Evolutionary conservation across 345 rosid species (phyloP), one percentile per base, ranked within the genome.

Genomic region (Reutealis trisperma): DNA sequence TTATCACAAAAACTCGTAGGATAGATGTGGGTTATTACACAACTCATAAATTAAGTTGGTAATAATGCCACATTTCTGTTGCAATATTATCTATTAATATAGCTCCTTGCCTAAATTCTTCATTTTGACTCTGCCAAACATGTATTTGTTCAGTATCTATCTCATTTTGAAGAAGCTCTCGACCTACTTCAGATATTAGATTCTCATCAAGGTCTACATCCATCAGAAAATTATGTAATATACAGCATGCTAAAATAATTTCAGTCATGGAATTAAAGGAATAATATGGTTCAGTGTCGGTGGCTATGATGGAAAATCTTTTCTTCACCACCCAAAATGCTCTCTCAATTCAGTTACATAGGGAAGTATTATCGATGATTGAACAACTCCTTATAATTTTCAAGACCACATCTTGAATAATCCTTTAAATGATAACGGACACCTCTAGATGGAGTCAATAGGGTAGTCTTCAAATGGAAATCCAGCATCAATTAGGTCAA

Each of bases 391-490:
- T 37, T 66, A 5, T n/a, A 51, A 66, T 66, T 66, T 13, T 66
- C 11, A 37, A 27, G 70, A 16, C 51, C 70, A 37, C 27, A 27
- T 18, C 24, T 37, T 37, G 49, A 66, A 19, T 66, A 66, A 8
- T 66, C 52, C 37, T 66, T 66, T 51, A 66, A 8, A n/a, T 66
- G 52, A 19, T 66, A 66, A 37, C 52, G 27, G 6, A 66, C 70
- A 37, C 70, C 70, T 37, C 25, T 66, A 42, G 41, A 66, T 32
- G 70, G 70, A 66, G n/a, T 8, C 41, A 42, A 27, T 19, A 18
- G 19, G 18, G 27, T 52, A 66, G 47, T 41, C 22, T 52, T 3
- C 1, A 66, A n/a, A 11, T 11, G 32, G 25, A 9, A 66, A 66
- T 6, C 49, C 24, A 16, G 70, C 70, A 66, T 66, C 70, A 6